These are phyloP conservation scores for Solanum appendiculatum DNA, from an alignment of 257 asterid genomes.

Conservation along the genomic window DNA sequence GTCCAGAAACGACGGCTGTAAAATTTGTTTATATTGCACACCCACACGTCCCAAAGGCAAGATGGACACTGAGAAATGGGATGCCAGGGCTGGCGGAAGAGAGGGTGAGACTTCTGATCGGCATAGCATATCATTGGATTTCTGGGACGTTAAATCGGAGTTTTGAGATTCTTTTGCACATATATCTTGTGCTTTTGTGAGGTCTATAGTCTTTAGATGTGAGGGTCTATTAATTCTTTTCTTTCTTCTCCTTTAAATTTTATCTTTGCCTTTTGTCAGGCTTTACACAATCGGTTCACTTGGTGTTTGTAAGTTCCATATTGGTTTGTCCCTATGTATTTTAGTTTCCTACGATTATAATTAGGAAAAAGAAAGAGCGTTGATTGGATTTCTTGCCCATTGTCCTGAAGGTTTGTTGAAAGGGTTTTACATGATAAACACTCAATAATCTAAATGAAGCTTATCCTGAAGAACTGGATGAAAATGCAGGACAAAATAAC, in stretches of 20 bases:
- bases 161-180: conserved; percentile 57
- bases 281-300: conserved; percentile 18
- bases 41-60: conserved; percentile 6
- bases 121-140: conserved; percentile 8
- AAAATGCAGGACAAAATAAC: background rate
- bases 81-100: conserved; percentile 51
- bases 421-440: background rate
- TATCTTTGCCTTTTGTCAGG: conserved; percentile 11
- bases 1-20: conserved; percentile 14
- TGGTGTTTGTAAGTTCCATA: conserved; percentile 19
- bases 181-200: conserved; percentile 29
- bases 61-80: background rate
- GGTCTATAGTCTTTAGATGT: conserved; percentile 7
- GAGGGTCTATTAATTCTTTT: conserved; percentile 3
- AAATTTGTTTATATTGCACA: conserved; percentile 25
- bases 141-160: conserved; percentile 14
- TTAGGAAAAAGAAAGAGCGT: background rate
- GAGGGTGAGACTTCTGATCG: conserved; percentile 16
- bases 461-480: background rate
- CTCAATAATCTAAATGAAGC: background rate
- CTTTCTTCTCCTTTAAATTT: background rate
- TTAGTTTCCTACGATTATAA: background rate
- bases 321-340: conserved; percentile 26
- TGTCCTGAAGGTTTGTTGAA: background rate
- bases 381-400: background rate